Conservation (phyloP, 176 grass and related monocot species). For the Ensete glaucum region DNA sequence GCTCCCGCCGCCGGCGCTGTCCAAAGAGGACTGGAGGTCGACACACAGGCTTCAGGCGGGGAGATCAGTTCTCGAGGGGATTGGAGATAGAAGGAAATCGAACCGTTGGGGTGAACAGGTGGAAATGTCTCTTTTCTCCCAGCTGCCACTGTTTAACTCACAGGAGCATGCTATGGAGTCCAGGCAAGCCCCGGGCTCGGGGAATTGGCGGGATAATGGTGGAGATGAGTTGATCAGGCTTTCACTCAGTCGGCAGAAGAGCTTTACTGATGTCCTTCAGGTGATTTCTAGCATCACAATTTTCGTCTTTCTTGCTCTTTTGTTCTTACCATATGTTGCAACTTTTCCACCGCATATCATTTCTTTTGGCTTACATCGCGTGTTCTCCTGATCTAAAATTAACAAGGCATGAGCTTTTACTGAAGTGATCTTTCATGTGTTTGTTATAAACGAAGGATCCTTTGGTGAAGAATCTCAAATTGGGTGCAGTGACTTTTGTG, state of each 20-base stretch:
- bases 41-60: slow-evolving; percentile 62
- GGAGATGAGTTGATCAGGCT: slow-evolving; percentile 61
- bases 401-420: background rate
- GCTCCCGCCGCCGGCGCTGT: slow-evolving; percentile 69
- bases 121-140: slow-evolving; percentile 37
- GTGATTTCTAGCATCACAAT: slow-evolving; percentile 32
- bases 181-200: slow-evolving; percentile 27
- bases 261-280: slow-evolving; percentile 82
- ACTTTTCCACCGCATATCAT: background rate
- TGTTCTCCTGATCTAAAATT: background rate
- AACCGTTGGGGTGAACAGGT: slow-evolving; percentile 28
- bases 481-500: background rate
- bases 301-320: slow-evolving; percentile 1
- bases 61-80: slow-evolving; percentile 44
- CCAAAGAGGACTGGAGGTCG: slow-evolving; percentile 88
- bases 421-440: background rate
- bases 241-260: slow-evolving; percentile 61
- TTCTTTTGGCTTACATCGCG: background rate
- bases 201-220: slow-evolving; percentile 53
- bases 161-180: slow-evolving; percentile 31
- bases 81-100: slow-evolving; percentile 58
- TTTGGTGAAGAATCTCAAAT: background rate
- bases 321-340: background rate
- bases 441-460: background rate
- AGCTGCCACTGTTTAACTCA: slow-evolving; percentile 31